Evolutionary conservation across 2,329 filamentous ascomycete species (phyloP), one percentile per base, ranked within the genome.

Genomic region (Colletotrichum endophyticum): DNA sequence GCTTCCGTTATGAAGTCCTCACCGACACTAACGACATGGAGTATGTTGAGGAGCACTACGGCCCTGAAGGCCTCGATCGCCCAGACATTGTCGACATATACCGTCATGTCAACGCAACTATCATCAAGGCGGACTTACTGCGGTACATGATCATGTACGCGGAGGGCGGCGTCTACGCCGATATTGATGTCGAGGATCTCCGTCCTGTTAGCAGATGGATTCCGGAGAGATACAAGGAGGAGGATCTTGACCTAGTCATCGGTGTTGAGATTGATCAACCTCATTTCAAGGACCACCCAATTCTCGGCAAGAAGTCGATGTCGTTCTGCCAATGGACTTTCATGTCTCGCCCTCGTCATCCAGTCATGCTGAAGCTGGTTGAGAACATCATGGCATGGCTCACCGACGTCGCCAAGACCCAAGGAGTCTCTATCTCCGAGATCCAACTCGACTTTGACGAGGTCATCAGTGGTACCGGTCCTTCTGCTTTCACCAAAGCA

Each of bases 291-390:
- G 84, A 91, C 66, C 93, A 95, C 81, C 88, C 91, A 3, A 92
- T 95, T 36, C 86, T 95, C 1, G 93, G 93, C 16, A 88, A 88
- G 66, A 95, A 95, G 84, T 94, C 91, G 49, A 87, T 88, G 78
- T 95, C 93, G 0, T 95, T 95, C 82, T 95, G 93, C 82, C 93
- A 95, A 81, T 95, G 93, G 93, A 95, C 93, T 0, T 94, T 95
- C 80, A 93, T 94, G 86, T 91, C 91, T 79, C 94, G 94, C 81
- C 92, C 93, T 1, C 86, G 88, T 22, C 89, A 92, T 30, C 92
- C 92, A 2, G 92, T 95, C 72, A 94, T 95, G 92, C 86, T 94
- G 82, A 86, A 86, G 36, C 87, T 95, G 5, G 90, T 95, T 63
- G 92, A 94, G 81, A 91, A 93, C 80, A 94, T 95, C 81, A 89